A percentile compares a stretch with the other conserved stretches of the same genome.
phyloP scores from a whole-genome alignment of 1,284 basidiomycete genomes.

The Malassezia caprae region DNA sequence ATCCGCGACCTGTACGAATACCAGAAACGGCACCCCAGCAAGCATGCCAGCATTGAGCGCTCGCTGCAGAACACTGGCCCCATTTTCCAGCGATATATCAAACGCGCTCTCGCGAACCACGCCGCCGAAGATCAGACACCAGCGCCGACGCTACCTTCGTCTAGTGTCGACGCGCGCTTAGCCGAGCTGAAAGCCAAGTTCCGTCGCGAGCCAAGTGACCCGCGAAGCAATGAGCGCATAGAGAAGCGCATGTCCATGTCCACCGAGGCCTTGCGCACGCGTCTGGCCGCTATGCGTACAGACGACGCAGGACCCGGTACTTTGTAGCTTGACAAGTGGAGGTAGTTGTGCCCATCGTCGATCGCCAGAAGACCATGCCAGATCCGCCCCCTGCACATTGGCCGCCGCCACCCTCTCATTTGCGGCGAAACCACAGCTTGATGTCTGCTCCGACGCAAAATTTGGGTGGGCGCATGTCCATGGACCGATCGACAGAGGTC shows the following conservation, averaged over 20 bases:
- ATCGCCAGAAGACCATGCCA: background rate
- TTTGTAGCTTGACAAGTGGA: background rate
- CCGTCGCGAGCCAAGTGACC: constrained; percentile 6
- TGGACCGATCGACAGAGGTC: background rate
- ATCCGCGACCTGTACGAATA: constrained; percentile 94
- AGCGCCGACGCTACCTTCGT: background rate
- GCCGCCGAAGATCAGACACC: constrained; percentile 60
- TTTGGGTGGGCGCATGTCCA: background rate
- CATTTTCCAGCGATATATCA: constrained; percentile 51
- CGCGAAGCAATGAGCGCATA: background rate
- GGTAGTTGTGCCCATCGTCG: background rate
- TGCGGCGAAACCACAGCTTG: background rate
- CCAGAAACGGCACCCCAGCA: constrained; percentile 80
- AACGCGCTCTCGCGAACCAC: constrained; percentile 52
- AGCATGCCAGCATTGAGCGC: constrained; percentile 63
- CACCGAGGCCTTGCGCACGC: constrained; percentile 15
- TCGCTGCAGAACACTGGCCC: constrained; percentile 50
- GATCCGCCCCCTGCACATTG: background rate
- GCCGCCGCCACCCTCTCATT: background rate
- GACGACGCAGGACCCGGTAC: background rate
- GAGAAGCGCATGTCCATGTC: constrained; percentile 12
- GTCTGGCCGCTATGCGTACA: constrained; percentile 12
- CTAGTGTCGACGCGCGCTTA: constrained; percentile 28
- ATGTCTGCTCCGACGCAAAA: background rate
- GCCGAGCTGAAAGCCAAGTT: constrained; percentile 41